Evolutionary conservation across 139 green algal species (phyloP).

Genomic region (Trebouxia sp.): DNA sequence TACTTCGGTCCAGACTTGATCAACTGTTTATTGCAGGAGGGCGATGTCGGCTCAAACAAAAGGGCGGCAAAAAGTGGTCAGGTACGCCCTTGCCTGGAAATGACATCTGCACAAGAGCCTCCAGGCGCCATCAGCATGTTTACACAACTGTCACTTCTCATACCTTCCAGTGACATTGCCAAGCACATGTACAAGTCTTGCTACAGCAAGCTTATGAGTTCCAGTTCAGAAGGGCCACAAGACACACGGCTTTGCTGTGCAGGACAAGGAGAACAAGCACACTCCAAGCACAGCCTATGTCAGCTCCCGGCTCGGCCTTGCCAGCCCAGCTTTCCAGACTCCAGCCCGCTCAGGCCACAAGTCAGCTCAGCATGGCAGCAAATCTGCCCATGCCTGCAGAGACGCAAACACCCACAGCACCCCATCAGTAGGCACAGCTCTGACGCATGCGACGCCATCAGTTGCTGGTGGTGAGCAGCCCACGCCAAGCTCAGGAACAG

Average conservation of each 20-base stretch:
- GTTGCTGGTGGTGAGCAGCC: background rate
- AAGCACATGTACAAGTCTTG: too few relatives aligned
- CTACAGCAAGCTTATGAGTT: too few relatives aligned
- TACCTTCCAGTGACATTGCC: too few relatives aligned
- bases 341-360: background rate
- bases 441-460: background rate
- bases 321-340: background rate
- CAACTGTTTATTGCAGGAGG: background rate
- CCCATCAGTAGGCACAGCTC: background rate
- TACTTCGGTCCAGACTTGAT: too few relatives aligned
- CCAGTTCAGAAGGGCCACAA: too few relatives aligned
- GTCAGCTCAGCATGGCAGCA: background rate
- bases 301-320: conserved; percentile 5
- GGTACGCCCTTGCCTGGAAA: too few relatives aligned
- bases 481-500: background rate
- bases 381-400: too few relatives aligned
- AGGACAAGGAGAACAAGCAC: conserved; percentile 2
- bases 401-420: background rate
- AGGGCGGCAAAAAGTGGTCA: background rate
- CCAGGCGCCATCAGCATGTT: too few relatives aligned
- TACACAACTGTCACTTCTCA: too few relatives aligned
- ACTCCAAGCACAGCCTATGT: conserved; percentile 13
- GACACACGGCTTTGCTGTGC: too few relatives aligned
- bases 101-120: too few relatives aligned
- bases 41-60: background rate